Evolutionary conservation across 192 early-diverging fungal genomes (phyloP).

Genomic region (Spinellus fusiger): DNA sequence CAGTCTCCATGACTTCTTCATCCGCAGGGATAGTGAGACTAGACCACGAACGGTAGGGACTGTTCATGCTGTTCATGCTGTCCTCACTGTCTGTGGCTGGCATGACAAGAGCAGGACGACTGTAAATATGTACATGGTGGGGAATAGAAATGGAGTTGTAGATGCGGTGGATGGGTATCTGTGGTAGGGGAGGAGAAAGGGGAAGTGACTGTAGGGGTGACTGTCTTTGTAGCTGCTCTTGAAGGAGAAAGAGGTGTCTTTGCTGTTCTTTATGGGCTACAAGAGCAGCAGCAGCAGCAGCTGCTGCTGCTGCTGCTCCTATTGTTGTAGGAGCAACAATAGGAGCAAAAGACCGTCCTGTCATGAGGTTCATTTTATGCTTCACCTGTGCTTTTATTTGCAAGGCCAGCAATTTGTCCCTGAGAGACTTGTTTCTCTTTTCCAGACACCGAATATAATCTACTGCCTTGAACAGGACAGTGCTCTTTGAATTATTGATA

Average conservation of each 20-base stretch:
- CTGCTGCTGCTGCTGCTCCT: background rate
- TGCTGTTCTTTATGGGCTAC: constrained; percentile 7
- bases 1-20: background rate
- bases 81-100: constrained; percentile 7
- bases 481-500: constrained; percentile 56
- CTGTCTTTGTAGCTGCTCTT: constrained; percentile 9
- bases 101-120: constrained; percentile 7
- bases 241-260: background rate
- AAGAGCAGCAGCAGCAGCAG: background rate
- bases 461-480: constrained; percentile 61
- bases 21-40: constrained; percentile 11
- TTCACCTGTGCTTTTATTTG: constrained; percentile 8
- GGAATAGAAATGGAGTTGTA: constrained; percentile 11
- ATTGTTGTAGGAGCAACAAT: background rate
- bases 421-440: constrained; percentile 39
- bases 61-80: background rate
- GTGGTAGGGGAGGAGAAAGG: too few relatives aligned
- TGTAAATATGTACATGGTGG: constrained; percentile 1
- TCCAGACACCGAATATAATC: constrained; percentile 60
- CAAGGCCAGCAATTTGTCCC: constrained; percentile 8
- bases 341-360: background rate
- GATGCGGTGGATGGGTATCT: background rate
- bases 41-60: background rate
- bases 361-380: background rate
- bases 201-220: too few relatives aligned